Conservation (phyloP, 2,329 filamentous ascomycete species). For the Clonostachys rhizophaga region DNA sequence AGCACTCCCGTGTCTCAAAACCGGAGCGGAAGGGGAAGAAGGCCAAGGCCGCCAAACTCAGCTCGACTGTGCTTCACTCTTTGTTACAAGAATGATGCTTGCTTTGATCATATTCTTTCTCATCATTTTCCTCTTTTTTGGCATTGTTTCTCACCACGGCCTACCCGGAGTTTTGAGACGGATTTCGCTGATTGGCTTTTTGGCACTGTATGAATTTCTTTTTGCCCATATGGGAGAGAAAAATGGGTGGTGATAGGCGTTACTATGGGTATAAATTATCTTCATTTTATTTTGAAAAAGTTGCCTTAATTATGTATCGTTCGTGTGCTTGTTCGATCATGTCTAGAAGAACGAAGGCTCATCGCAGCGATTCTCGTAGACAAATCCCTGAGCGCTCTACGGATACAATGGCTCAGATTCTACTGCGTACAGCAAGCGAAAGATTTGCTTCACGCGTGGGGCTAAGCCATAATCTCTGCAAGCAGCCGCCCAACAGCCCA, state of each 20-base stretch:
- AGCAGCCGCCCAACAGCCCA: not conserved
- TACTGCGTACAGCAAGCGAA: too few species aligned
- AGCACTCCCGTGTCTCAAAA: too few species aligned
- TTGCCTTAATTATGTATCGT: not conserved
- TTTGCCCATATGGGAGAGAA: not conserved
- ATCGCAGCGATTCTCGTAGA: too few species aligned
- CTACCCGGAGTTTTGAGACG: constrained; percentile 1
- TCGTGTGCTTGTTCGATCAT: not conserved
- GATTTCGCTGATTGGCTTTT: not conserved
- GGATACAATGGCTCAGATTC: too few species aligned
- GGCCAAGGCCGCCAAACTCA: too few species aligned
- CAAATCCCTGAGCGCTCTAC: too few species aligned
- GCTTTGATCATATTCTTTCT: constrained; percentile 1
- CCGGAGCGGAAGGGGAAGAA: too few species aligned
- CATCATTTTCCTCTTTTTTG: constrained; percentile 4
- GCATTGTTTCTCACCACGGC: constrained; percentile 6
- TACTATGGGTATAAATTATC: not conserved
- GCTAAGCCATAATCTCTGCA: not conserved
- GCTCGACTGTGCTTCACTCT: too few species aligned
- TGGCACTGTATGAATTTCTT: not conserved
- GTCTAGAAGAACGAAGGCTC: too few species aligned
- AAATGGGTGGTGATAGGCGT: not conserved
- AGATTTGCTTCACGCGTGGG: too few species aligned
- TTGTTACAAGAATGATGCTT: too few species aligned
- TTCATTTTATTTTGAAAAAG: not conserved